Conservation (phyloP, 2,329 filamentous ascomycete species). For the Fusarium solani-melongenae region DNA sequence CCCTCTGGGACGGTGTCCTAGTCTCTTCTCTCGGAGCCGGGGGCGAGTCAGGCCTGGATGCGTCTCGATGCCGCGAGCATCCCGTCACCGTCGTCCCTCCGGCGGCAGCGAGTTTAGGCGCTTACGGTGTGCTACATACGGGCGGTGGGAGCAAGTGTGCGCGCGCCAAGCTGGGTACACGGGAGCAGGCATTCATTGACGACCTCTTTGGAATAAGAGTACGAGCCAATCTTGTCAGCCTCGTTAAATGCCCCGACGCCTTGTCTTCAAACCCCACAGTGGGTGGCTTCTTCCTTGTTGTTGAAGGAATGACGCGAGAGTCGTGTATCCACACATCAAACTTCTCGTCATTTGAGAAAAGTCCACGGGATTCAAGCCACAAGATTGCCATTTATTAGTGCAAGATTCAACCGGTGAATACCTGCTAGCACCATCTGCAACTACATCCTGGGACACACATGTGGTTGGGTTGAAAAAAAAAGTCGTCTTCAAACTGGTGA, state of each 20-base stretch:
- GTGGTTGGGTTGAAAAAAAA: neutral
- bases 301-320: slow-evolving; percentile 41
- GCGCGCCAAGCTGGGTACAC: slow-evolving; percentile 4
- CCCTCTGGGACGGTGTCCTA: neutral
- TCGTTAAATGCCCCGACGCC: slow-evolving; percentile 13
- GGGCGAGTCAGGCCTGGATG: slow-evolving; percentile 38
- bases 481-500: neutral
- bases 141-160: slow-evolving; percentile 31
- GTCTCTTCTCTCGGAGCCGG: slow-evolving; percentile 13
- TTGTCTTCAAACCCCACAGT: slow-evolving; percentile 1
- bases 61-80: slow-evolving; percentile 33
- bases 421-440: neutral
- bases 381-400: neutral
- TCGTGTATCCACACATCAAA: slow-evolving; percentile 37
- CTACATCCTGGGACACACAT: neutral
- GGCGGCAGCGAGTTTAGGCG: slow-evolving; percentile 31
- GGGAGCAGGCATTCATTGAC: neutral
- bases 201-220: slow-evolving; percentile 1
- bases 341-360: neutral
- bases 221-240: slow-evolving; percentile 19
- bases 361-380: slow-evolving; percentile 9
- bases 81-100: slow-evolving; percentile 1
- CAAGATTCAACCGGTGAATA: neutral
- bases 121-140: slow-evolving; percentile 24
- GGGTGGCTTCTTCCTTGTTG: slow-evolving; percentile 10